These are phyloP conservation scores for Tricholoma terreum DNA, from an alignment of 768 basidiomycete species.

Conservation along the genomic window DNA sequence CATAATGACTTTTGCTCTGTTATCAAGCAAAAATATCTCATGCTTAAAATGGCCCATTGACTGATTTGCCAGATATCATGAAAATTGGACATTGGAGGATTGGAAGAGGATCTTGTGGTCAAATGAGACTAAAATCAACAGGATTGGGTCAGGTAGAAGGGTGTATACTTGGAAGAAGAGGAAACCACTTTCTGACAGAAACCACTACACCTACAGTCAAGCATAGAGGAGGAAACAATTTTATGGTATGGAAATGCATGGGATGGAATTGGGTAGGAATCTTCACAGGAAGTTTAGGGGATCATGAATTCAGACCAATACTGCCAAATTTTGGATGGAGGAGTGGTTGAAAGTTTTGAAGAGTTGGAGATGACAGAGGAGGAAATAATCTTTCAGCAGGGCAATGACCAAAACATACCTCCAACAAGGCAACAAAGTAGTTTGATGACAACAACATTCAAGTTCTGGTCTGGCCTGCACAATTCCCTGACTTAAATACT, in stretches of 20 bases:
- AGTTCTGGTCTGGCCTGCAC: background rate
- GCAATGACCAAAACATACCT: background rate
- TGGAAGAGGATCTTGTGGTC: background rate
- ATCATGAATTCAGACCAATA: no score
- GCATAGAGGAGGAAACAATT: background rate
- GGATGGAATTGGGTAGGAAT: constrained; percentile 17
- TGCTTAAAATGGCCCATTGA: background rate
- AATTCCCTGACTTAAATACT: background rate
- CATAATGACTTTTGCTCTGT: background rate
- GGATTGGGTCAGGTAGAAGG: background rate
- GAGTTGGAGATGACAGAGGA: background rate
- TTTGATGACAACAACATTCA: background rate
- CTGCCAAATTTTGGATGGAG: constrained; percentile 17
- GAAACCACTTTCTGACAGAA: background rate
- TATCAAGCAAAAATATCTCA: no score
- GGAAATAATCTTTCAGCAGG: background rate
- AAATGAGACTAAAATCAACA: no score
- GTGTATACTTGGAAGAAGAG: background rate
- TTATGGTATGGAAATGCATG: constrained; percentile 18
- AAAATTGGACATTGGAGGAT: background rate
- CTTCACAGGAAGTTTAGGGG: constrained; percentile 6
- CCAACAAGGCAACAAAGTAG: background rate
- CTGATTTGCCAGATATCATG: constrained; percentile 10
- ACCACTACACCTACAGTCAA: background rate
- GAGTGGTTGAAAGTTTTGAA: background rate